phyloP scores from a whole-genome alignment of 73 alveolate genomes.

The Paramecium sexaurelia region DNA sequence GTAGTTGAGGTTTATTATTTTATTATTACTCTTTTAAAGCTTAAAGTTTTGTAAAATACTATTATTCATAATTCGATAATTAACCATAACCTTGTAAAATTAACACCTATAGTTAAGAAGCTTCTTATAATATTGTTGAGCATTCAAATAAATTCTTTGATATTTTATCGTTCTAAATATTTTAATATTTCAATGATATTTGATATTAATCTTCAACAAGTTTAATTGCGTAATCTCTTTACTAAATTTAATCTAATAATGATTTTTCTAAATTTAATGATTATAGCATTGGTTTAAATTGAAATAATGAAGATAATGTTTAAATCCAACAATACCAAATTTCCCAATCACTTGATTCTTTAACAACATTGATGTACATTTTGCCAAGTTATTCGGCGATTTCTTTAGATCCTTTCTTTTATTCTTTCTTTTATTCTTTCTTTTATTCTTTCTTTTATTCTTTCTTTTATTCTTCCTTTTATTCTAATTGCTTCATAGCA shows the following conservation, averaged over 20 bases:
- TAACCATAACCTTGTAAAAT: background rate
- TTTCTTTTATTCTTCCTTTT: background rate
- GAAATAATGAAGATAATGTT: background rate
- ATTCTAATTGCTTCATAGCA: background rate
- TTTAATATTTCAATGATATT: background rate
- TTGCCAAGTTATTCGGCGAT: background rate
- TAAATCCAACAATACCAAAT: constrained; percentile 1
- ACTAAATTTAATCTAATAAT: background rate
- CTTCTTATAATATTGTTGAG: background rate
- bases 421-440: background rate
- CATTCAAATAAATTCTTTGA: background rate
- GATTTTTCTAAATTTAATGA: background rate
- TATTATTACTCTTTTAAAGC: background rate
- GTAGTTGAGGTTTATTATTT: background rate
- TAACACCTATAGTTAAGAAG: background rate
- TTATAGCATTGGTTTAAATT: background rate
- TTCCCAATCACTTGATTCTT: constrained; percentile 47
- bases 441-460: background rate
- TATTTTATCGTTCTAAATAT: background rate
- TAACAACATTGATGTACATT: background rate
- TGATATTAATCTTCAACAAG: background rate
- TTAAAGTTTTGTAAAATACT: background rate
- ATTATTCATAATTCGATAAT: background rate
- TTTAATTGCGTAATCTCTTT: background rate
- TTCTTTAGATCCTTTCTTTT: background rate